Evolutionary conservation across 148 eudicot species (phyloP), one percentile per base, ranked within the genome.

Genomic region (Rhododendron mucronatum): DNA sequence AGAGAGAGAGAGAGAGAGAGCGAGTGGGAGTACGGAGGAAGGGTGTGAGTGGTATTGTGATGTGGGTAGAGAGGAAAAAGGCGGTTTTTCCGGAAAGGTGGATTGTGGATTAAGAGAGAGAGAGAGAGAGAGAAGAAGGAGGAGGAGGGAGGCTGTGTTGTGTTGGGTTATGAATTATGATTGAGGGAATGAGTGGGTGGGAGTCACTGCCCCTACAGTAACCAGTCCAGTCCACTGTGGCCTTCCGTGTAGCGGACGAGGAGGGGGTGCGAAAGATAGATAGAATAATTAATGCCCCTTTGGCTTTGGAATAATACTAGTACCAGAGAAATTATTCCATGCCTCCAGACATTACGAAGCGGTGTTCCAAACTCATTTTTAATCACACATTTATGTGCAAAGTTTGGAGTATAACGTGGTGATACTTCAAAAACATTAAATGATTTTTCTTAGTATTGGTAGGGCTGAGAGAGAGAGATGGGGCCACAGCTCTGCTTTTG

Each of bases 181-280:
- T 90, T 91, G 91, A 89, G 48, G 83, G 92, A 90, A 92, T 91
- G 95, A 90, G 95, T 91, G 93, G 95, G 92, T 90, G 88, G 89
- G 85, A 90, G 71, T 90, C 78, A 88, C n/a, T 21, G 21, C 63
- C 85, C 53, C 37, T 77, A n/a, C 83, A 85, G 79, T 63, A 65
- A 79, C 71, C 21, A 1, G 45, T 41, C 45, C 45, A 41, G 45
- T 41, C 45, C 59, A 89, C 85, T 50, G 84, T 82, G 28, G 84
- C 86, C 84, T 82, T 71, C 86, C 88, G 90, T 84, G 81, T 78
- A 78, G 92, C 88, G 79, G 89, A 91, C 88, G 78, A 91, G 85
- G 89, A 82, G 88, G 92, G 86, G 73, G 89, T 26, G n/a, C 1
- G 26, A 59, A 21, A 20, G 75, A 55, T 53, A 12, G 73, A 26